Percentiles rank a stretch among this genome's conserved stretches.
Evolutionary conservation across 768 basidiomycete species (phyloP).

Genomic region (Glaciozyma martinii): DNA sequence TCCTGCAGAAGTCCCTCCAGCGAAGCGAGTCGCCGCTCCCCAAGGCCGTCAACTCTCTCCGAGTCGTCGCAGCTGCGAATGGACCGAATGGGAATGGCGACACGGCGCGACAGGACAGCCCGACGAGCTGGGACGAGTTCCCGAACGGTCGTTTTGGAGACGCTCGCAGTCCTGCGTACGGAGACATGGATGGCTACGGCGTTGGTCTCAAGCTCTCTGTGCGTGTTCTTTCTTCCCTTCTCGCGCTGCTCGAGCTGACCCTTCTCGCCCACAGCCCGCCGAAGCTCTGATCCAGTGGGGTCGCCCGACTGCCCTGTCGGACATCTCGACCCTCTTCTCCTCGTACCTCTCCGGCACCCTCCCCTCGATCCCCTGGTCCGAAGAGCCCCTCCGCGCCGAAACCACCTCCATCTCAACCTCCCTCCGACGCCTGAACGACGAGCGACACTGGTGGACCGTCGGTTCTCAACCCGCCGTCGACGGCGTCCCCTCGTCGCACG

Average conservation of each 20-base stretch:
- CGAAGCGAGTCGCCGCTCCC: constrained; percentile 3
- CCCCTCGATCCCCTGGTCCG: constrained; percentile 77
- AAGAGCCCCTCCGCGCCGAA: constrained; percentile 68
- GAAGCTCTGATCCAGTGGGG: constrained; percentile 68
- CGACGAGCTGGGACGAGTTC: constrained; percentile 53
- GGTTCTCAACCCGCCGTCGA: constrained; percentile 93
- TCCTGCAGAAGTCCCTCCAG: too few relatives aligned
- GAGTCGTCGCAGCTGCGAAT: background rate
- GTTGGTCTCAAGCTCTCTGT: constrained; percentile 85
- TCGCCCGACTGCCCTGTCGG: constrained; percentile 53
- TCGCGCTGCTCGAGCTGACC: background rate
- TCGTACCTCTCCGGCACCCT: constrained; percentile 63
- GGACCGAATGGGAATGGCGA: constrained; percentile 9
- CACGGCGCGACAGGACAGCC: constrained; percentile 24
- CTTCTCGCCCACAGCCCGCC: constrained; percentile 46
- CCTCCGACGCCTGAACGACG: constrained; percentile 62
- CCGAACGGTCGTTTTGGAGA: constrained; percentile 99
- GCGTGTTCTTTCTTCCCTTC: constrained; percentile 31
- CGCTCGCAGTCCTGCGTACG: constrained; percentile 92
- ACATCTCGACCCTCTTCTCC: constrained; percentile 71
- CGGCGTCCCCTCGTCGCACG: constrained; percentile 62
- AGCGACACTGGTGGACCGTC: constrained; percentile 84
- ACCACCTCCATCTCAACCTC: constrained; percentile 69
- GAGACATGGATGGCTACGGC: constrained; percentile 94
- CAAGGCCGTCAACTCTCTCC: constrained; percentile 27